Evolutionary conservation across 2,329 filamentous ascomycete species (phyloP).

Genomic region (Cladophialophora exuberans): DNA sequence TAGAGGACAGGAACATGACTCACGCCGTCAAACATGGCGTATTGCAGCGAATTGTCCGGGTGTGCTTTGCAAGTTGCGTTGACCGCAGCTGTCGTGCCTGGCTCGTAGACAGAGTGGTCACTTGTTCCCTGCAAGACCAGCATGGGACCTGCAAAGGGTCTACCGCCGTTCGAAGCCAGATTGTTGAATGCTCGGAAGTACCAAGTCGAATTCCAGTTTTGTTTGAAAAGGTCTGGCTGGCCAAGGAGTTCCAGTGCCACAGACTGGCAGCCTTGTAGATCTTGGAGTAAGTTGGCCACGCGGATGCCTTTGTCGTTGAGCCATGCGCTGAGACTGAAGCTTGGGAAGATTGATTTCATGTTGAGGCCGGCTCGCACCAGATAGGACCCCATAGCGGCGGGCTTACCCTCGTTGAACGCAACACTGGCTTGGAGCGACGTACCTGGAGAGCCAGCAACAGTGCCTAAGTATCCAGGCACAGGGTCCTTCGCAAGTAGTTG

Average conservation of each 20-base stretch:
- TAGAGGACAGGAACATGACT: slow-evolving; percentile 38
- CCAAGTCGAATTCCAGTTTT: slow-evolving; percentile 30
- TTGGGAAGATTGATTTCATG: neutral
- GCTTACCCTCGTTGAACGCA: neutral
- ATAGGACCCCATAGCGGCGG: neutral
- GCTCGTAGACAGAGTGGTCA: slow-evolving; percentile 31
- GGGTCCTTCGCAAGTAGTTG: slow-evolving; percentile 39
- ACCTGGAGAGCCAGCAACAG: slow-evolving; percentile 1
- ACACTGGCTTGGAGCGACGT: neutral
- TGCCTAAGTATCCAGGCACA: slow-evolving; percentile 31
- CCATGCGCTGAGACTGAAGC: neutral
- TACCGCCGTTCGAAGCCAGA: slow-evolving; percentile 1
- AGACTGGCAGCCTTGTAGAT: slow-evolving; percentile 30
- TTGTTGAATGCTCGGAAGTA: slow-evolving; percentile 25
- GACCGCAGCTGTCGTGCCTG: slow-evolving; percentile 30
- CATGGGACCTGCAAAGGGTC: slow-evolving; percentile 36
- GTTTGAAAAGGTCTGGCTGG: slow-evolving; percentile 11
- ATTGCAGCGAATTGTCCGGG: slow-evolving; percentile 34
- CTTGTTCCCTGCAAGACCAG: slow-evolving; percentile 37
- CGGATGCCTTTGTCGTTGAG: slow-evolving; percentile 1
- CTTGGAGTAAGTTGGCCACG: slow-evolving; percentile 22
- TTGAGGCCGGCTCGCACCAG: neutral
- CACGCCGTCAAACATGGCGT: slow-evolving; percentile 34
- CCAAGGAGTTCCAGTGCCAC: slow-evolving; percentile 23
- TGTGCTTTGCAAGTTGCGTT: slow-evolving; percentile 33